These are phyloP conservation scores for Gossypium rotundifolium DNA, from an alignment of 345 rosid species.

Conservation along the genomic window DNA sequence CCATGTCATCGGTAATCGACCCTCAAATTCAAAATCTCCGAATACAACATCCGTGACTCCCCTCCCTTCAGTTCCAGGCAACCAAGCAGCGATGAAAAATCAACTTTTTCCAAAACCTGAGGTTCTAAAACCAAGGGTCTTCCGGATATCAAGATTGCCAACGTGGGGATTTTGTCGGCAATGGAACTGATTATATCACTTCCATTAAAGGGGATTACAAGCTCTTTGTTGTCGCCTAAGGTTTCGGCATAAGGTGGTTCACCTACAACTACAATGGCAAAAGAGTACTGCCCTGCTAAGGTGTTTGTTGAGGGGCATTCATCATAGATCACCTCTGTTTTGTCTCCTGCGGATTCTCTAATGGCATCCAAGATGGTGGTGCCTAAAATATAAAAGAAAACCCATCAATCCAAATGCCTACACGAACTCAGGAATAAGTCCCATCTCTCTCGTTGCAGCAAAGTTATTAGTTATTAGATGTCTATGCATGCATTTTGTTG, in stretches of 20 bases:
- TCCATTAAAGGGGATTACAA: constrained; percentile 57
- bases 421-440: background rate
- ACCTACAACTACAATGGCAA: constrained; percentile 73
- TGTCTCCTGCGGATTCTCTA: constrained; percentile 46
- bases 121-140: constrained; percentile 70
- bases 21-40: constrained; percentile 58
- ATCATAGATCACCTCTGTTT: constrained; percentile 63
- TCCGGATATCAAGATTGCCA: constrained; percentile 63
- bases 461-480: background rate
- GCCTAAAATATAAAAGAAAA: constrained; percentile 30
- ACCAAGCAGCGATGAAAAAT: constrained; percentile 78
- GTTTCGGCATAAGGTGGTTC: constrained; percentile 74
- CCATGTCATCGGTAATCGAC: constrained; percentile 76
- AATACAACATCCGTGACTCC: constrained; percentile 67
- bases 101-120: constrained; percentile 42
- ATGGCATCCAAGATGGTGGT: constrained; percentile 78
- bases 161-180: constrained; percentile 53
- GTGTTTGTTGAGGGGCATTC: constrained; percentile 47
- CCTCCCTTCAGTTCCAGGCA: constrained; percentile 80
- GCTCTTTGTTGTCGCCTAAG: constrained; percentile 52
- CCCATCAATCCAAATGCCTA: background rate
- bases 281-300: constrained; percentile 38
- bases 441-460: background rate
- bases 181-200: constrained; percentile 38
- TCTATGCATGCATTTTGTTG: background rate